Evolutionary conservation across 2,329 filamentous ascomycete genomes (phyloP).

Genomic region (Colletotrichum theobromicola): DNA sequence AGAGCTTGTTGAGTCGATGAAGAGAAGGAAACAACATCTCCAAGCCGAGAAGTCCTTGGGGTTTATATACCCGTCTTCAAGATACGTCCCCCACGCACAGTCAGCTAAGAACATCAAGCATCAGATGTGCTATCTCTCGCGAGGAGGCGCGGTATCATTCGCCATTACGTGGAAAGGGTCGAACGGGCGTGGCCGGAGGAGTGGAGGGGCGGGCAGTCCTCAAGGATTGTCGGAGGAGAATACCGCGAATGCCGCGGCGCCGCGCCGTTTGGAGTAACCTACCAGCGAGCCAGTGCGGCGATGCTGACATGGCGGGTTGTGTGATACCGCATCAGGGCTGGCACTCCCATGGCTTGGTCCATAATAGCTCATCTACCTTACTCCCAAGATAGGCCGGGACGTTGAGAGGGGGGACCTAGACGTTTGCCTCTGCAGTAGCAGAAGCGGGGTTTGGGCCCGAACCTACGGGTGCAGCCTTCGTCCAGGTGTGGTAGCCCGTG

Average conservation of each 20-base stretch:
- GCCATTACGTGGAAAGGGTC: constrained; percentile 1
- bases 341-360: not conserved
- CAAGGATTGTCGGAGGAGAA: not conserved
- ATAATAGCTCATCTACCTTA: not conserved
- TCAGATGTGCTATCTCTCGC: constrained; percentile 11
- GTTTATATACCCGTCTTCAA: constrained; percentile 10
- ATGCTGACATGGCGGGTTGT: constrained; percentile 11
- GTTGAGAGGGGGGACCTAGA: not conserved
- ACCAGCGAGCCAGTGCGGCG: not conserved
- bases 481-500: not conserved
- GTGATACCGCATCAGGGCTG: constrained; percentile 17
- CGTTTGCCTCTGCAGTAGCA: not conserved
- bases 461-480: constrained; percentile 1
- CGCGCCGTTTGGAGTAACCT: not conserved
- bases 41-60: not conserved
- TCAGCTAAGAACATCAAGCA: not conserved
- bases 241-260: constrained; percentile 10
- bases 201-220: not conserved
- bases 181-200: not conserved
- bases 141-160: constrained; percentile 7
- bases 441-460: constrained; percentile 10
- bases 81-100: not conserved
- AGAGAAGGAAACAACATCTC: not conserved
- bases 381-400: not conserved
- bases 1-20: constrained; percentile 14